Evolutionary conservation across 2,329 filamentous ascomycete species (phyloP), one percentile per base, ranked within the genome.

Genomic region (Periconia sp.): DNA sequence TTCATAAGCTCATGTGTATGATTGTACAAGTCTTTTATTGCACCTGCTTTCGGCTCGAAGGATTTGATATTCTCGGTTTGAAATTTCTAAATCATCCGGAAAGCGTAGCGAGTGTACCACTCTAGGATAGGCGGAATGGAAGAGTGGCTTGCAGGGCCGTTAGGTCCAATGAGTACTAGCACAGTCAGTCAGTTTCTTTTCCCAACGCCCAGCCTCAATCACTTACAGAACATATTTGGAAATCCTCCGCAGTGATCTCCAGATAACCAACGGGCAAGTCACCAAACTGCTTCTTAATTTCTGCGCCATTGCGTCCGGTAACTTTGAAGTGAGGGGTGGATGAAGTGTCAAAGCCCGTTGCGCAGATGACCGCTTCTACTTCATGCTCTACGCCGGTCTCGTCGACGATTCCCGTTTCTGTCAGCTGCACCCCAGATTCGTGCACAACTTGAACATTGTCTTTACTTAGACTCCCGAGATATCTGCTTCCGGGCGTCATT

Each of bases 321-420:
- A 37, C 26, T 3, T 31, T 16, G 25, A 43, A 43, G n/a, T 26
- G 23, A 8, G 40, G 40, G 9, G 18, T 37, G 13, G 23, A 37
- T 9, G 32, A 30, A 15, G 25, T 31, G 11, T 72, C 69, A 43
- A 71, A 72, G 17, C 69, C 69, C 3, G 68, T 72, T 7, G 66
- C 68, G 10, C 68, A 52, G 32, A 62, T 60, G 18, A 71, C 48
- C 10, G 68, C 49, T 26, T 72, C 69, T 29, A 71, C 56, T 18
- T 70, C 63, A 15, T 25, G 16, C 13, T 22, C 33, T 4, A 16
- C 18, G 8, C 40, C 25, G 7, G 12, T 36, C 18, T 28, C 40
- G n/a, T 28, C 24, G 4, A 28, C 24, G 16, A 43, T 43, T 1
- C 40, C 40, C 22, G 16, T 36, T 21, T 36, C 31, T 4, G 23